Evolutionary conservation across 1,284 basidiomycete genomes (phyloP), one percentile per base, ranked within the genome.

Genomic region (Melampsora medusae): DNA sequence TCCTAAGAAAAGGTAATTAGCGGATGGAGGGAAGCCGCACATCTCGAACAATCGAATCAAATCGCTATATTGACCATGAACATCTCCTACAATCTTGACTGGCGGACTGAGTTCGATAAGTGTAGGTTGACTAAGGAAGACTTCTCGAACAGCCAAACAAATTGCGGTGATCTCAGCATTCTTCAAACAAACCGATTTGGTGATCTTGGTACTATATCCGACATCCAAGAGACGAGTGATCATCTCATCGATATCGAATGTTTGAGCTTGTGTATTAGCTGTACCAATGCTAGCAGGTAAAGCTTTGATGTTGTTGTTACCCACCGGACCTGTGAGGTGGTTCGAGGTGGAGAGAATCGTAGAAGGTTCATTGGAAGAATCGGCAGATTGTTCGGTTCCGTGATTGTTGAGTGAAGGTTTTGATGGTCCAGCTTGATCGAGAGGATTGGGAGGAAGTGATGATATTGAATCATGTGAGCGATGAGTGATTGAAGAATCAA

Each of bases 11-110:
- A 99, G 91, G 84, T 99, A 99, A 84, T 99, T 99, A 79, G 95
- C 91, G 10, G 91, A 88, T 3, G 97, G 97, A 28, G 97, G 97
- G 84, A 98, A 99, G 16, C 97, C 97, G 81, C 97, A 98, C 95
- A 98, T 98, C 84, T 99, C 97, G 82, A 99, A 99, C 77, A 99
- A 86, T 72, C 97, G 90, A 80, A 99, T 96, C 81, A 99, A 89
- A 86, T 99, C 97, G 77, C 92, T 93, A 84, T 98, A 99, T 85
- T 97, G 95, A 4, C 97, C 97, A 83, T 99, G 97, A 3, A 98
- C 95, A 84, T 99, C 97, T 38, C 97, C 97, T 17, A 99, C 96
- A 79, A 99, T 98, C 87, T 99, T 99, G 81, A 99, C 97, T 12
- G 97, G 96, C 9, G 97, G 97, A 28, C 92, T 93, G 67, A 99